Base-by-base conservation (phyloP, 2,329 filamentous ascomycete species). In the Stachybotrys chartarum region DNA sequence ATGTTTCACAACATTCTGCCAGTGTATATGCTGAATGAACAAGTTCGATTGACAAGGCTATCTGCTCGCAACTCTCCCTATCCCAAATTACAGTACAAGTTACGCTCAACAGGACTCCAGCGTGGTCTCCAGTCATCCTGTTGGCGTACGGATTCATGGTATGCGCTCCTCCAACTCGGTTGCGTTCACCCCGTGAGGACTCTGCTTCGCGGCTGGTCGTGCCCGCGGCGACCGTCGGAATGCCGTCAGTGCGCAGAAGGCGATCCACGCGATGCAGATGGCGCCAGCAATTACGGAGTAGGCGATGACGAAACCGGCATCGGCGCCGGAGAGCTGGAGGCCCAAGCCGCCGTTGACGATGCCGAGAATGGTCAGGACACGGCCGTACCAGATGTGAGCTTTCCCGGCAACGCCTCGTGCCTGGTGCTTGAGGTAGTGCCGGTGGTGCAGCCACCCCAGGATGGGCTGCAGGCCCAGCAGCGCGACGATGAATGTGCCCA, bases 341-440 rank as follows among this genome's bases (percentile, higher is more conserved):
- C 85, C 85, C 5, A 87, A 67, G 0, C 84, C 85, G 55, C 84
- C 85, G 61, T 87, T 87, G 61, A 87, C 66, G 49, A 86, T 73
- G 30, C 82, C 84, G 3, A 86, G 64, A 17, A 80, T 55, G 59
- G 88, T 80, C 48, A 87, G 66, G 1, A 71, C 61, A 17, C 84
- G 78, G 12, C 85, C 85, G 62, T 78, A 84, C 82, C 82, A 87
- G 60, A 85, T 79, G 64, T 88, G 85, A 1, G 72, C 64, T 59
- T 85, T 69, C 59, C 81, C 83, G 58, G 85, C 64, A 46, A 72
- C 16, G 7, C 78, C 78, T 42, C 84, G 80, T 30, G 62, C 49
- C 53, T 75, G 68, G 54, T 77, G 66, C 63, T 74, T 75, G 55
- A 75, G 61, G 66, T 74, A 87, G 63, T 81, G 68, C 35, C 64